Percentiles rank a stretch among this genome's conserved stretches.
These are phyloP conservation scores for Rubia yunnanensis DNA, from an alignment of 257 asterid genomes.

Conservation along the genomic window DNA sequence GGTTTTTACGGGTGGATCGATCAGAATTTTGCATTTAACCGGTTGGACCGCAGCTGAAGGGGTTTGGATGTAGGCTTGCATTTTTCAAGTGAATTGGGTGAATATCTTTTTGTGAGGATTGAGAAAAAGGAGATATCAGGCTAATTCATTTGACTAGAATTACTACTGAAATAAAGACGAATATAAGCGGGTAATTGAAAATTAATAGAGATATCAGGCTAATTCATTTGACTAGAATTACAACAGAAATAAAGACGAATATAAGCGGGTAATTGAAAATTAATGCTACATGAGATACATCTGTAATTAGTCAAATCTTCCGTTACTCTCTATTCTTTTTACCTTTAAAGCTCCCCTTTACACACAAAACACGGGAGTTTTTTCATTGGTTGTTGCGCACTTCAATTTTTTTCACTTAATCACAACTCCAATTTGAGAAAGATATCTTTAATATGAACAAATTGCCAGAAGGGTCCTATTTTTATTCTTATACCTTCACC, in stretches of 20 bases:
- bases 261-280: not conserved
- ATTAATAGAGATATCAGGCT: not conserved
- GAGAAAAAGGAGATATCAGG: not conserved
- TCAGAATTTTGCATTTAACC: slow-evolving; percentile 26
- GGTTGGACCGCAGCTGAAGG: not conserved
- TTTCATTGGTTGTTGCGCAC: too few species aligned
- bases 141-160: not conserved
- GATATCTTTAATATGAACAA: too few species aligned
- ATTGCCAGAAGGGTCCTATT: too few species aligned
- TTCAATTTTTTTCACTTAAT: too few species aligned
- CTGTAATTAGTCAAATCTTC: not conserved
- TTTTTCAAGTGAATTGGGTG: not conserved
- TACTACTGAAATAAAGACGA: not conserved
- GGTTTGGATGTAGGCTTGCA: not conserved
- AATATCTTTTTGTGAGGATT: too few species aligned
- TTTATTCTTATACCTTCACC: too few species aligned
- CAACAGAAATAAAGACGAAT: not conserved
- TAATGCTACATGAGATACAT: not conserved
- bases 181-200: not conserved
- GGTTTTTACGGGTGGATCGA: not conserved
- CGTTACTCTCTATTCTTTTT: not conserved
- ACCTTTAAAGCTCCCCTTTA: not conserved
- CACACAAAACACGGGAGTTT: too few species aligned
- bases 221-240: not conserved
- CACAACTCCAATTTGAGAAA: too few species aligned